Evolutionary conservation across 306 rosid species (phyloP), one percentile per base, ranked within the genome.

Genomic region (Quercus bicolor): DNA sequence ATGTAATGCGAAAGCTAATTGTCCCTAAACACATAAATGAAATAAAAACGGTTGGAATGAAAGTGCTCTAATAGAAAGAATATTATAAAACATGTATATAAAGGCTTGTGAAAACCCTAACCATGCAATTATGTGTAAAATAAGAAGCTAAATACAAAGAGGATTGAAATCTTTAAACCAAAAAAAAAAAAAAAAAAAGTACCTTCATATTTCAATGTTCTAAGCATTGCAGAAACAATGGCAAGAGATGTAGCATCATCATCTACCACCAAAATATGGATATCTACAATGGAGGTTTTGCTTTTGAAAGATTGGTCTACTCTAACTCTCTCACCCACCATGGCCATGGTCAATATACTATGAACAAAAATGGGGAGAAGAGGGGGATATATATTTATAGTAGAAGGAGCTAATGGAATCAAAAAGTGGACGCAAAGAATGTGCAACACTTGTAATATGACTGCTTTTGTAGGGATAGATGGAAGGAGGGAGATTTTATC

Each of bases 181-280:
- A 19, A 65, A 10, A 14, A 19, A 10, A n/a, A n/a, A n/a, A n/a
- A n/a, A 65, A 10, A 14, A 59, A 4, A 26, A 4, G 52, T 83
- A 88, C 98, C 98, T 89, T 79, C 75, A 56, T 84, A 88, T 53
- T 78, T 80, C 79, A 81, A 81, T 62, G 87, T 72, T 78, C 34
- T 77, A 62, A 93, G 94, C 77, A 93, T 73, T n/a, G 85, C 79
- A 3, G 87, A 79, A 48, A 87, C 84, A 14, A 84, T 40, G 12
- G 82, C 72, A 33, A 93, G 84, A 77, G 90, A 75, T 48, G 81
- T 56, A 2, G 79, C 59, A 83, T 93, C 97, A 75, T 89, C 81
- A 52, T 93, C 98, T 15, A 93, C 97, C 26, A 93, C 81, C 88
- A 93, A 83, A 37, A 93, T 75, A 51, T 74, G 73, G 53, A 89